These are phyloP conservation scores for Kodamaea leandrae DNA, from an alignment of 805 yeast species.

Conservation along the genomic window DNA sequence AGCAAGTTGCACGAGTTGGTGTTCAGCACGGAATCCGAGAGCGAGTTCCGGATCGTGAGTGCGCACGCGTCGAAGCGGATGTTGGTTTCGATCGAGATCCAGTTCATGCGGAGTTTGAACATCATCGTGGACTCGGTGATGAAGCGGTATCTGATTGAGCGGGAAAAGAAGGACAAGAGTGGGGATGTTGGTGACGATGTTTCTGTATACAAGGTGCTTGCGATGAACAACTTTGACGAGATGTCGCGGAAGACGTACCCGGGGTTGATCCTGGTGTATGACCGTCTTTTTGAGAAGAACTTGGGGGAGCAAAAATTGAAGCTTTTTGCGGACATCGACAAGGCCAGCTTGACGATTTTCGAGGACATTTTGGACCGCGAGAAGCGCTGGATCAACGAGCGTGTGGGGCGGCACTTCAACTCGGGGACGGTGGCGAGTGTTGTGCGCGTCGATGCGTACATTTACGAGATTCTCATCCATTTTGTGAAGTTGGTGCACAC, in stretches of 20 bases:
- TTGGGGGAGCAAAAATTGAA: slow-evolving; percentile 38
- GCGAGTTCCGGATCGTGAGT: slow-evolving; percentile 29
- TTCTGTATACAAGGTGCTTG: slow-evolving; percentile 35
- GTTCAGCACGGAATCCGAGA: slow-evolving; percentile 18
- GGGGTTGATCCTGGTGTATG: slow-evolving; percentile 30
- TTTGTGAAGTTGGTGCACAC: slow-evolving; percentile 40
- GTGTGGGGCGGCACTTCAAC: slow-evolving; percentile 26
- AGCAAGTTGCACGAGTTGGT: slow-evolving; percentile 28
- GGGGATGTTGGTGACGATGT: slow-evolving; percentile 12
- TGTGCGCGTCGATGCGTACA: slow-evolving; percentile 36
- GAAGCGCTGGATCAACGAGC: slow-evolving; percentile 30
- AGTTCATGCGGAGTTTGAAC: slow-evolving; percentile 43
- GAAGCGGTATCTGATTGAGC: slow-evolving; percentile 36
- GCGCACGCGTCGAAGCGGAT: slow-evolving; percentile 40
- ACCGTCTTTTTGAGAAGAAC: slow-evolving; percentile 33
- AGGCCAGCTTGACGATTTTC: slow-evolving; percentile 36
- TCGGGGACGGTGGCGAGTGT: slow-evolving; percentile 4
- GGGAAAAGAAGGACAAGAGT: slow-evolving; percentile 18
- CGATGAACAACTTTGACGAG: slow-evolving; percentile 44
- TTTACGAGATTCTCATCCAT: slow-evolving; percentile 38
- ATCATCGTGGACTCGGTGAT: slow-evolving; percentile 40
- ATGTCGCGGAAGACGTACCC: slow-evolving; percentile 34
- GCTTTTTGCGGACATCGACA: slow-evolving; percentile 41
- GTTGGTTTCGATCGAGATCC: slow-evolving; percentile 42
- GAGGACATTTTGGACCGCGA: slow-evolving; percentile 41